These are phyloP conservation scores for Diplodia seriata DNA, from an alignment of 2,329 filamentous ascomycete species.

Conservation along the genomic window DNA sequence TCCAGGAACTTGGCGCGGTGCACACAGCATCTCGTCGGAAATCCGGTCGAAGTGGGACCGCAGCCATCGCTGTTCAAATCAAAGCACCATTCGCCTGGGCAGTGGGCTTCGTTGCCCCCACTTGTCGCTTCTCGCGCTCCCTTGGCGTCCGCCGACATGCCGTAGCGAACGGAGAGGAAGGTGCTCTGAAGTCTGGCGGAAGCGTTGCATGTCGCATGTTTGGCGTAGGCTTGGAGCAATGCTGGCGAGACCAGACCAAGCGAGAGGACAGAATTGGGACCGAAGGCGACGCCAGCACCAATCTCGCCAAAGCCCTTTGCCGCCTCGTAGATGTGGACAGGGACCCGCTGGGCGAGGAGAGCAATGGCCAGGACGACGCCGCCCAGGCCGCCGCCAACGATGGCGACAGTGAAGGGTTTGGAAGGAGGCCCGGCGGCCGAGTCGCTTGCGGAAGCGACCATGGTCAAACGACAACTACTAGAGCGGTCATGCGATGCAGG, in stretches of 20 bases:
- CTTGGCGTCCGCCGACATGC: slow-evolving; percentile 23
- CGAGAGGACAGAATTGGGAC: slow-evolving; percentile 39
- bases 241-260: slow-evolving; percentile 38
- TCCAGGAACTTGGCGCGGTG: slow-evolving; percentile 40
- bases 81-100: slow-evolving; percentile 37
- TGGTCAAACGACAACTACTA: too few relatives aligned
- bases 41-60: slow-evolving; percentile 33
- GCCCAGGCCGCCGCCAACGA: slow-evolving; percentile 42
- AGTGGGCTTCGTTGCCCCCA: slow-evolving; percentile 28
- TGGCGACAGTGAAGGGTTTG: slow-evolving; percentile 39
- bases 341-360: slow-evolving; percentile 39
- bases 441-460: too few relatives aligned
- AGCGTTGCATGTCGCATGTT: slow-evolving; percentile 39
- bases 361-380: slow-evolving; percentile 42
- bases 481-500: too few relatives aligned
- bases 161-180: slow-evolving; percentile 34
- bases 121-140: not conserved
- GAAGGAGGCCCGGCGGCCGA: not conserved
- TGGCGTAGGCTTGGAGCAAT: slow-evolving; percentile 40
- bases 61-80: slow-evolving; percentile 35
- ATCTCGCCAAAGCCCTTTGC: slow-evolving; percentile 39
- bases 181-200: slow-evolving; percentile 34
- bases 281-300: slow-evolving; percentile 43
- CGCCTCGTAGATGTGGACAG: slow-evolving; percentile 42
- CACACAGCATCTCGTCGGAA: slow-evolving; percentile 36